These are phyloP conservation scores for Blakeslea trispora DNA, from an alignment of 371 early-diverging fungal genomes.

Conservation along the genomic window DNA sequence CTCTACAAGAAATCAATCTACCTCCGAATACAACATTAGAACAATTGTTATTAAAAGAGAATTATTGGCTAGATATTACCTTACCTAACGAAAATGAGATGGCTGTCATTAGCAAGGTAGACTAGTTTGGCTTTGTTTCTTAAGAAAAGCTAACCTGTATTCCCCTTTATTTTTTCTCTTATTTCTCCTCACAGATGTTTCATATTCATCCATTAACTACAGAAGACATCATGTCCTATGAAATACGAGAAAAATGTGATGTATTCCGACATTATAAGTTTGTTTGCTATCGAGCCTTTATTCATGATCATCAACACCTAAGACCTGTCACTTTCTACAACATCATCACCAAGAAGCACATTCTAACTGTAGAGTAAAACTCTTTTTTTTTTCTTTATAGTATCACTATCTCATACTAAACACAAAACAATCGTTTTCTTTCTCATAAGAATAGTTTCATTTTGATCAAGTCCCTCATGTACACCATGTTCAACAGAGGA, in stretches of 20 bases:
- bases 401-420: background rate
- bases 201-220: conserved; percentile 81
- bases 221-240: conserved; percentile 89
- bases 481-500: conserved; percentile 56
- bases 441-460: conserved; percentile 55
- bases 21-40: conserved; percentile 30
- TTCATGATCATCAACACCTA: conserved; percentile 62
- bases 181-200: conserved; percentile 39
- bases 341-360: conserved; percentile 64
- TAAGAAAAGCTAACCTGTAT: too few species aligned
- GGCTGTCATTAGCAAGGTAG: conserved; percentile 63
- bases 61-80: conserved; percentile 90
- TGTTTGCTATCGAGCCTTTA: conserved; percentile 81
- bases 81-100: conserved; percentile 81
- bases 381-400: conserved; percentile 1
- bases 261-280: conserved; percentile 86
- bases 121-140: conserved; percentile 7
- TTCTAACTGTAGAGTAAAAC: conserved; percentile 48
- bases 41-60: conserved; percentile 55
- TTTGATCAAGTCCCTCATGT: conserved; percentile 55
- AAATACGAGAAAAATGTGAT: conserved; percentile 91
- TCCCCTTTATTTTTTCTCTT: too few species aligned
- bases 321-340: conserved; percentile 82
- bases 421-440: background rate
- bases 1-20: conserved; percentile 25